Evolutionary conservation across 805 yeast genomes (phyloP).

Genomic region (Candida dajiaensis): DNA sequence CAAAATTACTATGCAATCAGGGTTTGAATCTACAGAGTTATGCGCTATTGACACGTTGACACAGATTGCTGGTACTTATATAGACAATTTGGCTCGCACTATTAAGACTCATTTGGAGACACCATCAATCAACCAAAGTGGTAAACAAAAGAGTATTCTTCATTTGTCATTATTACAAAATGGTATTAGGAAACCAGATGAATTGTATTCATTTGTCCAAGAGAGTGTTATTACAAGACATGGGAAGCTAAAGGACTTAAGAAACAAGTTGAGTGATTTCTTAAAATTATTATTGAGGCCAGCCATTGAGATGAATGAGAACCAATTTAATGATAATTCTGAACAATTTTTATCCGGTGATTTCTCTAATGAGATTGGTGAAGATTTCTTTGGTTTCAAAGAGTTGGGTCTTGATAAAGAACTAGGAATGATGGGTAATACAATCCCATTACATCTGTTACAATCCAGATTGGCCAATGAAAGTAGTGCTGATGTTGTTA

Average conservation of each 20-base stretch:
- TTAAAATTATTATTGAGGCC: slow-evolving; percentile 83
- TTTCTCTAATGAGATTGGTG: slow-evolving; percentile 89
- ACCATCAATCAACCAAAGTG: slow-evolving; percentile 29
- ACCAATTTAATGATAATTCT: slow-evolving; percentile 79
- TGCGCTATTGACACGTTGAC: slow-evolving; percentile 74
- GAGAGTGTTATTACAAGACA: slow-evolving; percentile 69
- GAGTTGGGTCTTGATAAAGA: slow-evolving; percentile 93
- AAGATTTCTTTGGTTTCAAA: slow-evolving; percentile 95
- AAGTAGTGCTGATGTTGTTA: slow-evolving; percentile 36
- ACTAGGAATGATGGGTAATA: slow-evolving; percentile 72
- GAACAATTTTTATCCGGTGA: slow-evolving; percentile 95
- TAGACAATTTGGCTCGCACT: slow-evolving; percentile 68
- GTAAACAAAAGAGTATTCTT: slow-evolving; percentile 41
- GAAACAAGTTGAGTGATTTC: slow-evolving; percentile 58
- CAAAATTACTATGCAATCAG: slow-evolving; percentile 83
- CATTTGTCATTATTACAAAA: slow-evolving; percentile 69
- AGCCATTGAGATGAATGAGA: slow-evolving; percentile 62
- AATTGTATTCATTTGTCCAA: slow-evolving; percentile 63
- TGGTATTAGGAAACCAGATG: slow-evolving; percentile 78
- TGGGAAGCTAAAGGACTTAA: slow-evolving; percentile 62
- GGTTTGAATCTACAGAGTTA: slow-evolving; percentile 80
- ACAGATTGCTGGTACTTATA: slow-evolving; percentile 75
- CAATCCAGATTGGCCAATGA: slow-evolving; percentile 69
- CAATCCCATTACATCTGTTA: slow-evolving; percentile 84
- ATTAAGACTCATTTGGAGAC: slow-evolving; percentile 70